phyloP scores from a whole-genome alignment of 2,329 filamentous ascomycete genomes.

The Plectosphaerella plurivora region DNA sequence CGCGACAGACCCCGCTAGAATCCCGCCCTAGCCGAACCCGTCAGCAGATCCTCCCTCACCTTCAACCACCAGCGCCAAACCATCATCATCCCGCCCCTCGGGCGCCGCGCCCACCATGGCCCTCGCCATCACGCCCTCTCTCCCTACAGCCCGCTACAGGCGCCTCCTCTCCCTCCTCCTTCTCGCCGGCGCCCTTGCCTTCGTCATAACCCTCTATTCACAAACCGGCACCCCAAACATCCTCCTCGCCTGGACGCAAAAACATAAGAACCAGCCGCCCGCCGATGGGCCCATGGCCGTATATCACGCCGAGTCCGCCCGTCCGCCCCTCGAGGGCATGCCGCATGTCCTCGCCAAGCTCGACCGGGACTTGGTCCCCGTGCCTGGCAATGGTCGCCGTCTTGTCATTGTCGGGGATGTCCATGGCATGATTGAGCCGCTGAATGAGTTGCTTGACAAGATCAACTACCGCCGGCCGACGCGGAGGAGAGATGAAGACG shows the following conservation, averaged over 20 bases:
- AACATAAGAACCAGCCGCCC: background rate
- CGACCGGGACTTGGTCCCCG: slow-evolving; percentile 23
- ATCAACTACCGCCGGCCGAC: slow-evolving; percentile 49
- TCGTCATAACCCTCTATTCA: background rate
- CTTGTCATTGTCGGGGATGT: slow-evolving; percentile 87
- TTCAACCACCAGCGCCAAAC: too few species aligned
- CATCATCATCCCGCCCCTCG: too few species aligned
- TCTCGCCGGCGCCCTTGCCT: slow-evolving; percentile 17
- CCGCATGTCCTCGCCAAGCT: slow-evolving; percentile 16
- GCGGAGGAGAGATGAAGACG: slow-evolving; percentile 19
- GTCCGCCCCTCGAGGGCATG: slow-evolving; percentile 29
- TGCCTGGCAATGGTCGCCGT: slow-evolving; percentile 42
- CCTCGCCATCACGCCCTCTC: background rate
- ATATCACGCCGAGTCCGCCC: slow-evolving; percentile 30
- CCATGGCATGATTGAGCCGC: slow-evolving; percentile 74
- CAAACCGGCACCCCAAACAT: background rate
- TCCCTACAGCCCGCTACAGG: slow-evolving; percentile 14
- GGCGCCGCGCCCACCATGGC: background rate
- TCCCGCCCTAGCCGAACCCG: too few species aligned
- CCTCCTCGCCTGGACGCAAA: background rate
- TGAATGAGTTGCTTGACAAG: slow-evolving; percentile 62
- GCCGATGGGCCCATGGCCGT: slow-evolving; percentile 30
- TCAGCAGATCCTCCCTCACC: too few species aligned
- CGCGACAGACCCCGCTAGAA: too few species aligned
- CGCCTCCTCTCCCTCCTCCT: slow-evolving; percentile 25